Base-by-base conservation (phyloP, 2,329 filamentous ascomycete species). In the Alternaria angustiovoidea region DNA sequence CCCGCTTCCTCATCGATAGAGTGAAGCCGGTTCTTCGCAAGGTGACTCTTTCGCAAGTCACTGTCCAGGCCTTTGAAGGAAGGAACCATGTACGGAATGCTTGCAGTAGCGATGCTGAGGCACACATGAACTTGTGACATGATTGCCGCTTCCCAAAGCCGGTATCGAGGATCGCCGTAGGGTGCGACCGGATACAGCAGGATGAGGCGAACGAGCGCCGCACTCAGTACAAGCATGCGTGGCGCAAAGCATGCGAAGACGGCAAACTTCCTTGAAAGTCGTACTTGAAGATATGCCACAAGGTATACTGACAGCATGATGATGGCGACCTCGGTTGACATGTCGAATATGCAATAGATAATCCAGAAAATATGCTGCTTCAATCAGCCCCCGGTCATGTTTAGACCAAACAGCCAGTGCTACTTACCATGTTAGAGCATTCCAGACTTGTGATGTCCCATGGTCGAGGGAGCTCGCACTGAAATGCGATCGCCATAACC, bases 161-260 rank as follows among this genome's bases (percentile, higher is more conserved):
- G 65, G 53, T 68, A 73, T 18, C 68, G 63, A 7, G 68, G 69
- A 30, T 67, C 51, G n/a, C 53, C 53, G 38, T 74, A 68, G n/a
- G 70, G 67, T 32, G 70, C 70, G 39, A 72, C 65, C 8, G 72
- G 74, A 56, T 70, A 75, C 1, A 78, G 54, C 61, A 69, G 75
- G 11, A 76, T 51, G 28, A 75, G 57, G n/a, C 75, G 74, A 34
- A 65, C 62, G 7, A 75, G 58, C 14, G 74, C 66, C 7, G 68
- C 62, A 22, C 51, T 66, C 16, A 74, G 64, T 34, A 78, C 72
- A 3, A 76, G 54, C 5, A 71, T 53, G 9, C 75, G 72, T 4
- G 75, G 75, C 12, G 68, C 66, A 57, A 78, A 78, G 56, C 74
- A 78, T 53, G 71, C 70, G 34, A 76, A 64, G 8, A 77, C 64